Conservation (phyloP, 1,139 yeast genomes). For the Debaryomyces coudertii region DNA sequence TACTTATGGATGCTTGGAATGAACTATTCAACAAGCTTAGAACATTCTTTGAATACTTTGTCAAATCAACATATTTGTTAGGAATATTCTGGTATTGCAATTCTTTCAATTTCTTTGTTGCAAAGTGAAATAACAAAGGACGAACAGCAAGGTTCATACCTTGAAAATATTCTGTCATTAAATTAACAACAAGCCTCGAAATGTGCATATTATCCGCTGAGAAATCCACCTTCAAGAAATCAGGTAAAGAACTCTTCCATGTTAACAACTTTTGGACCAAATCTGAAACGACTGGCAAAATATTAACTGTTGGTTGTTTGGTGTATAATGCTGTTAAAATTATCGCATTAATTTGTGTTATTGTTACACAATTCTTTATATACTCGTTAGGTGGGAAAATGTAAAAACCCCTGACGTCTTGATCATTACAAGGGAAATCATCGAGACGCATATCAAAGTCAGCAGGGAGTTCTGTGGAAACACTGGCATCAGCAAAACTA, state of each 20-base stretch:
- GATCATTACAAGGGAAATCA: constrained; percentile 59
- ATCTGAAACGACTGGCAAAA: constrained; percentile 72
- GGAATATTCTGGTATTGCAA: constrained; percentile 44
- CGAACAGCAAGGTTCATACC: constrained; percentile 83
- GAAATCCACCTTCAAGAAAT: constrained; percentile 66
- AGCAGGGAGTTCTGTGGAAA: constrained; percentile 73
- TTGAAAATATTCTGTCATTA: constrained; percentile 85
- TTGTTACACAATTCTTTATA: constrained; percentile 76
- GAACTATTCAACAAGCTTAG: constrained; percentile 75
- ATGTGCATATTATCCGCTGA: constrained; percentile 57
- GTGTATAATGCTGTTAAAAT: constrained; percentile 75
- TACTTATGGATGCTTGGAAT: constrained; percentile 80
- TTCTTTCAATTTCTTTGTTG: constrained; percentile 64
- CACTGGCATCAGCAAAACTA: constrained; percentile 77
- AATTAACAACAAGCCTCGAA: constrained; percentile 70
- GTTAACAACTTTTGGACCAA: constrained; percentile 68
- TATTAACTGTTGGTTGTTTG: constrained; percentile 72
- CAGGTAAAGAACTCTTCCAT: constrained; percentile 73
- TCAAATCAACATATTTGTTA: constrained; percentile 65
- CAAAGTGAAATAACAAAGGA: constrained; percentile 79
- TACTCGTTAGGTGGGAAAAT: constrained; percentile 82
- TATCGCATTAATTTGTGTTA: constrained; percentile 78
- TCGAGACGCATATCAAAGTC: constrained; percentile 63
- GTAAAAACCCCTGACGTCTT: constrained; percentile 54
- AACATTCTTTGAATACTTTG: constrained; percentile 68